Evolutionary conservation across 805 yeast species (phyloP).

Genomic region (Metschnikowia bowlesiae): DNA sequence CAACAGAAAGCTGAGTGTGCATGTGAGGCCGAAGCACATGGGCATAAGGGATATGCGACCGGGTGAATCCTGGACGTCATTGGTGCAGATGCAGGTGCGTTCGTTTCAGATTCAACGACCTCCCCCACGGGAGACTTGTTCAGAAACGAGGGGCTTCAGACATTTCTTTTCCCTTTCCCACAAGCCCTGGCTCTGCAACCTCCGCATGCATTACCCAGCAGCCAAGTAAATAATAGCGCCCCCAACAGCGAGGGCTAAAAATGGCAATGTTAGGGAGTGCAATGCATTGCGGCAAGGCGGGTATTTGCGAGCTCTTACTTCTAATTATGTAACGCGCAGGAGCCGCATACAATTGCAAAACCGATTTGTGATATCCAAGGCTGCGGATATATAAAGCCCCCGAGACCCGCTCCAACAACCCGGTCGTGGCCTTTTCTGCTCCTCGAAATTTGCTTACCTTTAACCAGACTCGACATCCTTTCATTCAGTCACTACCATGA

Average conservation of each 20-base stretch:
- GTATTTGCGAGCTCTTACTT: neutral
- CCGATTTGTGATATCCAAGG: neutral
- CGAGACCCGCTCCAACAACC: neutral
- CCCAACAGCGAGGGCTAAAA: neutral
- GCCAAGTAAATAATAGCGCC: too few relatives aligned
- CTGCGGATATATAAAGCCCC: neutral
- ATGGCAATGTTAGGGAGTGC: neutral
- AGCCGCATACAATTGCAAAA: constrained; percentile 1
- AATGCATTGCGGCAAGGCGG: neutral
- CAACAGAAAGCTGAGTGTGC: neutral
- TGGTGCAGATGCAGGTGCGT: neutral
- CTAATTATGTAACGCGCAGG: neutral
- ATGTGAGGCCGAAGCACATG: neutral
- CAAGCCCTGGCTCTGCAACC: too few relatives aligned
- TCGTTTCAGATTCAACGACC: neutral
- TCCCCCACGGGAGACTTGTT: neutral
- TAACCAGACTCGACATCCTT: neutral
- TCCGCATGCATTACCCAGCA: too few relatives aligned
- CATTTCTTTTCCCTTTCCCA: neutral
- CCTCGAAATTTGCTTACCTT: neutral
- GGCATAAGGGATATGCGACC: constrained; percentile 1
- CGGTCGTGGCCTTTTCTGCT: neutral
- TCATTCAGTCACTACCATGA: constrained; percentile 1
- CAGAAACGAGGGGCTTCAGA: too few relatives aligned
- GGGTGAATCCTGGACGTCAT: neutral